phyloP scores from a whole-genome alignment of 371 early-diverging fungal species.

The Zychaea mexicana region DNA sequence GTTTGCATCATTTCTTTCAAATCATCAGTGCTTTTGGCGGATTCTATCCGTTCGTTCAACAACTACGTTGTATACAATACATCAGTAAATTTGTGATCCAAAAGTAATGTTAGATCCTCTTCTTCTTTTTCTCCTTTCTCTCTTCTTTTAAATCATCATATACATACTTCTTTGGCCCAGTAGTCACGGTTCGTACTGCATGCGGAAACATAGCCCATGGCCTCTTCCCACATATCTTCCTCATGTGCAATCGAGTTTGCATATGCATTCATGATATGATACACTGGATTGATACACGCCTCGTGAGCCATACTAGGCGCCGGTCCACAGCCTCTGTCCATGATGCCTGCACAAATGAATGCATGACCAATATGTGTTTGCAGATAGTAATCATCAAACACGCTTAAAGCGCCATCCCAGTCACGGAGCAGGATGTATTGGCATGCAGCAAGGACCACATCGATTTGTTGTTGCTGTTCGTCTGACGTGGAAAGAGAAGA shows the following conservation, averaged over 20 bases:
- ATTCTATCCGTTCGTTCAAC: not conserved
- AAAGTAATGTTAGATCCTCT: too few species aligned
- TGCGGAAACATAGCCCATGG: slow-evolving; percentile 22
- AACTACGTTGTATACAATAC: not conserved
- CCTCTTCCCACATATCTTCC: slow-evolving; percentile 35
- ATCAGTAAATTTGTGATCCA: too few species aligned
- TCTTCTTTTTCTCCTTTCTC: not conserved
- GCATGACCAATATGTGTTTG: slow-evolving; percentile 24
- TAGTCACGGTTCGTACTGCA: slow-evolving; percentile 28
- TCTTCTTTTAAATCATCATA: too few species aligned
- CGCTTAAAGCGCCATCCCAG: slow-evolving; percentile 19
- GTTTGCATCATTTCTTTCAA: slow-evolving; percentile 5
- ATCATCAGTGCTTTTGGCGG: not conserved
- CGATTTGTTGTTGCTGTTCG: not conserved
- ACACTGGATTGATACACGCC: slow-evolving; percentile 27
- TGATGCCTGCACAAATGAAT: slow-evolving; percentile 14
- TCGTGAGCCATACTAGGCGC: slow-evolving; percentile 6
- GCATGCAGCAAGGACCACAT: slow-evolving; percentile 11
- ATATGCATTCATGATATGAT: slow-evolving; percentile 26
- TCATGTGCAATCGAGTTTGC: slow-evolving; percentile 20
- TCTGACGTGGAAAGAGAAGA: too few species aligned
- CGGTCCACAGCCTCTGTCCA: not conserved
- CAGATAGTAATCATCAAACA: slow-evolving; percentile 15
- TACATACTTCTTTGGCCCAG: slow-evolving; percentile 29
- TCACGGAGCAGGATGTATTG: slow-evolving; percentile 5